A percentile compares a stretch with the other conserved stretches of the same genome.
These are phyloP conservation scores for Sporothrix schenckii DNA, from an alignment of 2,329 filamentous ascomycete genomes.

Conservation along the genomic window DNA sequence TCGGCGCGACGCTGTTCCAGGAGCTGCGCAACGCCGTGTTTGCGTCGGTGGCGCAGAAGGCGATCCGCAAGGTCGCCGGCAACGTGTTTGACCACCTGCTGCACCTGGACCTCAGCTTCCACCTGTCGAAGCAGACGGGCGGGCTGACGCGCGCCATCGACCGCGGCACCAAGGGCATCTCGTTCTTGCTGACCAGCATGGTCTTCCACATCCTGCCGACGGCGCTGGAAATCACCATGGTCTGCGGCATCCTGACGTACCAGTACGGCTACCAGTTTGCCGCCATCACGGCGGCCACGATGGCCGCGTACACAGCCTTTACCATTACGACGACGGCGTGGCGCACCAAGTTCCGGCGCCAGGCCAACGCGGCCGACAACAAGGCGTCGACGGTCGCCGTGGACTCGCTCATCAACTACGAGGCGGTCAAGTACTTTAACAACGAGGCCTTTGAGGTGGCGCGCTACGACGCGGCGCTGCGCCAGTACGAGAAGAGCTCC, in stretches of 20 bases:
- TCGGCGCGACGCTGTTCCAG: slow-evolving; percentile 87
- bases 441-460: slow-evolving; percentile 94
- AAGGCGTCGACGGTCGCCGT: slow-evolving; percentile 92
- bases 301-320: slow-evolving; percentile 94
- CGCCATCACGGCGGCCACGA: slow-evolving; percentile 83
- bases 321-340: slow-evolving; percentile 96
- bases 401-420: slow-evolving; percentile 97
- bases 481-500: slow-evolving; percentile 86
- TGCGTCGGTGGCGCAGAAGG: slow-evolving; percentile 94
- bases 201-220: slow-evolving; percentile 96
- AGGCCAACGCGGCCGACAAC: slow-evolving; percentile 96
- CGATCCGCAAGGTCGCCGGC: slow-evolving; percentile 84
- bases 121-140: slow-evolving; percentile 91
- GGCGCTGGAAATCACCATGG: slow-evolving; percentile 88
- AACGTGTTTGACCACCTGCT: slow-evolving; percentile 93
- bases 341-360: slow-evolving; percentile 93
- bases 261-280: slow-evolving; percentile 94
- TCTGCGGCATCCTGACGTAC: slow-evolving; percentile 94
- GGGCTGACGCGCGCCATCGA: slow-evolving; percentile 93
- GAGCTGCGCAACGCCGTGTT: slow-evolving; percentile 96
- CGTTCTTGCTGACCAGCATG: slow-evolving; percentile 95
- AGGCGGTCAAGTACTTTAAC: slow-evolving; percentile 99
- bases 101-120: slow-evolving; percentile 87
- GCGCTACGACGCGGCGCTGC: slow-evolving; percentile 84
- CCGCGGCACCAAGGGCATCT: slow-evolving; percentile 96